A percentile compares a stretch with the other conserved stretches of the same genome.
Evolutionary conservation across 331 rosid genomes (phyloP).

Genomic region (Malus hybrid): DNA sequence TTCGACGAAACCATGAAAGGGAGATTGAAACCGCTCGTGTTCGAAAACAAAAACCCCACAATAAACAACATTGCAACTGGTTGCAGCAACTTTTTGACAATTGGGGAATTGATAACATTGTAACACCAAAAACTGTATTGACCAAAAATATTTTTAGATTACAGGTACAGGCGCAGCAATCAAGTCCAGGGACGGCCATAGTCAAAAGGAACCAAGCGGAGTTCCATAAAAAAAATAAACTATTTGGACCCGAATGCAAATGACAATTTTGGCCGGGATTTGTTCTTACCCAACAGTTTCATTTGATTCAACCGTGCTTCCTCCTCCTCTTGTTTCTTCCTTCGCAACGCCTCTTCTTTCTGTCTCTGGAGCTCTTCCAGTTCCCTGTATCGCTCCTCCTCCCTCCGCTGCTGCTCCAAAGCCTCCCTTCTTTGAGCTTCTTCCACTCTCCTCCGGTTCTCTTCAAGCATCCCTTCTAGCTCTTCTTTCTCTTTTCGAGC

Average conservation of each 20-base stretch:
- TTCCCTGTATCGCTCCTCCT: slow-evolving; percentile 91
- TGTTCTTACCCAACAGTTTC: slow-evolving; percentile 90
- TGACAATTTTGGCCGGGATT: slow-evolving; percentile 85
- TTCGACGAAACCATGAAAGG: neutral
- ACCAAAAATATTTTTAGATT: slow-evolving; percentile 4
- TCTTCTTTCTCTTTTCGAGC: slow-evolving; percentile 70
- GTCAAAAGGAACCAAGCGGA: neutral
- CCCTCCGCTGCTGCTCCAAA: slow-evolving; percentile 80
- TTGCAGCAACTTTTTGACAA: neutral
- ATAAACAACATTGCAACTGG: neutral
- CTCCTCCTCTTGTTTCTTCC: slow-evolving; percentile 86
- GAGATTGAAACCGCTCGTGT: neutral
- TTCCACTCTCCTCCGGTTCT: slow-evolving; percentile 71
- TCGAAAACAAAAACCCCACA: neutral
- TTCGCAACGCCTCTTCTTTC: slow-evolving; percentile 79
- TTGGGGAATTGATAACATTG: neutral
- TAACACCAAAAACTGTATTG: neutral
- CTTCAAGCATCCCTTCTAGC: slow-evolving; percentile 79
- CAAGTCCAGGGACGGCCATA: slow-evolving; percentile 6
- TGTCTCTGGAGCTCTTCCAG: slow-evolving; percentile 95
- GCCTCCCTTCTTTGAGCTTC: slow-evolving; percentile 91
- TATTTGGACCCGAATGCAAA: slow-evolving; percentile 87
- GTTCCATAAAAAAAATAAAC: neutral
- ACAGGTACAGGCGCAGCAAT: slow-evolving; percentile 15
- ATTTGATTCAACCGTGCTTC: slow-evolving; percentile 78